phyloP scores from a whole-genome alignment of 345 rosid species.

The Nephelium lappaceum region DNA sequence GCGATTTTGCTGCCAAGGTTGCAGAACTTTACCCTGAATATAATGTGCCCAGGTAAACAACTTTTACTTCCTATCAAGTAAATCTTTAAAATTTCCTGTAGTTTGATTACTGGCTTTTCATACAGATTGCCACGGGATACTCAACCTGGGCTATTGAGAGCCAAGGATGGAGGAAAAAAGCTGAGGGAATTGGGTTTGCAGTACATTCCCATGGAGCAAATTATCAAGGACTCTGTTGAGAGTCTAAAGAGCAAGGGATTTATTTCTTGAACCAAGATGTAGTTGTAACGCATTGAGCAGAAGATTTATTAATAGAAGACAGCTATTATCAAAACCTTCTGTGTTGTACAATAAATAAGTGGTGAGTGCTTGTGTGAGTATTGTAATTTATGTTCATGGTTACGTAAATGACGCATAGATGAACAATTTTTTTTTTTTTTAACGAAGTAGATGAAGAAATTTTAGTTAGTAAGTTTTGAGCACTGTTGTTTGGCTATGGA shows the following conservation, averaged over 20 bases:
- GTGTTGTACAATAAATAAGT: neutral
- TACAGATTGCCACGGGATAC: slow-evolving; percentile 74
- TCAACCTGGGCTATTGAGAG: slow-evolving; percentile 76
- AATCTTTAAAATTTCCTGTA: neutral
- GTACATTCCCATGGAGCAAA: slow-evolving; percentile 80
- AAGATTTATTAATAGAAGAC: neutral
- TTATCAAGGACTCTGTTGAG: slow-evolving; percentile 79
- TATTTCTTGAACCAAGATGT: slow-evolving; percentile 40
- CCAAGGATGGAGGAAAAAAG: slow-evolving; percentile 66
- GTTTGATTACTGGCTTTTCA: neutral
- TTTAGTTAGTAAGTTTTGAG: neutral
- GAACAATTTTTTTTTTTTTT: too few relatives aligned
- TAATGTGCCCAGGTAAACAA: slow-evolving; percentile 65
- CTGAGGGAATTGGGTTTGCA: slow-evolving; percentile 76
- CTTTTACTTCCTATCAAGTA: neutral
- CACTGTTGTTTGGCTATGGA: neutral
- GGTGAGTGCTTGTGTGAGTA: neutral
- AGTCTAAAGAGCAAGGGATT: slow-evolving; percentile 73
- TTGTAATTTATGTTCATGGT: neutral
- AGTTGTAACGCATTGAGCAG: neutral
- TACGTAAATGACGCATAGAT: neutral
- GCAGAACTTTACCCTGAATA: slow-evolving; percentile 94
- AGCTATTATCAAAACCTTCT: neutral
- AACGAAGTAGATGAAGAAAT: neutral
- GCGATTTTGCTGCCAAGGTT: slow-evolving; percentile 85